Evolutionary conservation across 768 basidiomycete species (phyloP).

Genomic region (Chalciporus chontae): DNA sequence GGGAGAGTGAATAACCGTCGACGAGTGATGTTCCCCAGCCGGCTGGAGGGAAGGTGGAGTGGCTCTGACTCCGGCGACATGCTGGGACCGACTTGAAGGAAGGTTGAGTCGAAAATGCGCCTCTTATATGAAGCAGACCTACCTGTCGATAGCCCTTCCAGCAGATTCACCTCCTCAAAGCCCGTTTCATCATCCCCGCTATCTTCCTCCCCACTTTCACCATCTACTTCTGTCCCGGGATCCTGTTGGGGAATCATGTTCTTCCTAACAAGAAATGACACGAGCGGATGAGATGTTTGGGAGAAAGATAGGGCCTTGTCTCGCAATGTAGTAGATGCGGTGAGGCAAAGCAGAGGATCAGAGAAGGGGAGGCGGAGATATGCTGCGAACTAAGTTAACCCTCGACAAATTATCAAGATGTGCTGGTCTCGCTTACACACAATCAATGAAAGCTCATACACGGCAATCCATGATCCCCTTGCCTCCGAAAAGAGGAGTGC

Average conservation of each 20-base stretch:
- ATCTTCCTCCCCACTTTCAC: slow-evolving; percentile 24
- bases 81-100: slow-evolving; percentile 39
- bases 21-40: slow-evolving; percentile 67
- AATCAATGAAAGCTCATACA: slow-evolving; percentile 74
- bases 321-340: slow-evolving; percentile 82
- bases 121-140: slow-evolving; percentile 25
- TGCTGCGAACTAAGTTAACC: slow-evolving; percentile 40
- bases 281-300: slow-evolving; percentile 34
- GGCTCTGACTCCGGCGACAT: slow-evolving; percentile 33
- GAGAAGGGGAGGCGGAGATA: slow-evolving; percentile 65
- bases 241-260: slow-evolving; percentile 17
- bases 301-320: slow-evolving; percentile 62
- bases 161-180: slow-evolving; percentile 65
- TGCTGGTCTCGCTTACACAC: slow-evolving; percentile 57
- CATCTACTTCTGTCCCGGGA: background rate
- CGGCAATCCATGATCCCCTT: slow-evolving; percentile 67
- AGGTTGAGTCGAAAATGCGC: background rate
- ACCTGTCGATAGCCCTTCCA: slow-evolving; percentile 66
- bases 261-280: slow-evolving; percentile 19
- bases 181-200: slow-evolving; percentile 42
- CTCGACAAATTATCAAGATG: background rate
- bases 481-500: slow-evolving; percentile 61
- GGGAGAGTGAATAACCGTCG: slow-evolving; percentile 64
- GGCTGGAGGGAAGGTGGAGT: slow-evolving; percentile 61
- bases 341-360: slow-evolving; percentile 81